Evolutionary conservation across 148 eudicot genomes (phyloP).

Genomic region (Simmondsia chinensis): DNA sequence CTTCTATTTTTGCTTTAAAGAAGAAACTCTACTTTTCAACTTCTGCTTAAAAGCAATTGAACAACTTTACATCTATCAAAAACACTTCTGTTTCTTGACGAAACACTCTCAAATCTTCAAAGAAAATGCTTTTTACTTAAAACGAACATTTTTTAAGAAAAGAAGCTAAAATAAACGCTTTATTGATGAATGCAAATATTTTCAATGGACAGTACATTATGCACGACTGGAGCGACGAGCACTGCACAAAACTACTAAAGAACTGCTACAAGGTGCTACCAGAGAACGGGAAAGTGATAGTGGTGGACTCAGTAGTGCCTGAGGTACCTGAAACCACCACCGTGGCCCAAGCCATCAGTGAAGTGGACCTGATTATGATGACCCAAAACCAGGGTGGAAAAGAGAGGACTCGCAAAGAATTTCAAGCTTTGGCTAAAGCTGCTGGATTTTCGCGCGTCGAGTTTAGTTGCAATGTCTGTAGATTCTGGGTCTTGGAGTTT

Average conservation of each 20-base stretch:
- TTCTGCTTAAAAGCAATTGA: too few species aligned
- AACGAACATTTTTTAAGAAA: too few species aligned
- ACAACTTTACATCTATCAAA: too few species aligned
- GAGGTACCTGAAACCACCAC: constrained; percentile 17
- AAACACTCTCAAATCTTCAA: too few species aligned
- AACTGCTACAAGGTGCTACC: constrained; percentile 28
- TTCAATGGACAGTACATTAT: constrained; percentile 36
- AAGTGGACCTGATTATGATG: constrained; percentile 19
- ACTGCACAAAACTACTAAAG: constrained; percentile 30
- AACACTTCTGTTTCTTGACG: too few species aligned
- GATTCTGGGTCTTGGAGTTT: background rate
- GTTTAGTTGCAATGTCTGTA: background rate
- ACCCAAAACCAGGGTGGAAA: constrained; percentile 4
- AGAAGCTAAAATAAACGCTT: too few species aligned
- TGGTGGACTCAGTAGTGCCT: constrained; percentile 15
- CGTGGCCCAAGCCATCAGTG: constrained; percentile 8
- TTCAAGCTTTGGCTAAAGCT: background rate
- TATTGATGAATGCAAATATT: too few species aligned
- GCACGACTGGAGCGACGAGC: constrained; percentile 36
- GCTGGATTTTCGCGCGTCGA: background rate
- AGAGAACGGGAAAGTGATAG: constrained; percentile 28
- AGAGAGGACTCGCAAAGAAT: background rate
- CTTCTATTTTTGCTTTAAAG: too few species aligned
- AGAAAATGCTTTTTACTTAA: too few species aligned
- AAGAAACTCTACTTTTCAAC: too few species aligned